phyloP scores from a whole-genome alignment of 805 yeast genomes.

The Wickerhamomyces ciferrii region DNA sequence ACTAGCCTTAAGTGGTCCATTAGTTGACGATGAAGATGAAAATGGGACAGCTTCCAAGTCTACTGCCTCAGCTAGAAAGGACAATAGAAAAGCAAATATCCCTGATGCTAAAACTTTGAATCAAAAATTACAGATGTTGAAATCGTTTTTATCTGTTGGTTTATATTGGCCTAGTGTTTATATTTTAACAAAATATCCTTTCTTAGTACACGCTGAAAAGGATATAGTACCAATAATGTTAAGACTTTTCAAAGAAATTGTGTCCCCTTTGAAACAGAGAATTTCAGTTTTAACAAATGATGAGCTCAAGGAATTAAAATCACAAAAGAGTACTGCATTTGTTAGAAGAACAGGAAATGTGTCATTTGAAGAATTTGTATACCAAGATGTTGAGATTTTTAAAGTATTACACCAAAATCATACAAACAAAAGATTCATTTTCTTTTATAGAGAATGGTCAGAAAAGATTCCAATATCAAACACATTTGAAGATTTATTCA shows the following conservation, averaged over 20 bases:
- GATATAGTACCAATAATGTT: conserved; percentile 42
- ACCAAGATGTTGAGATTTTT: conserved; percentile 22
- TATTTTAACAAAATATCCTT: conserved; percentile 58
- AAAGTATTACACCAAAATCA: conserved; percentile 21
- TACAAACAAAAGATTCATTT: conserved; percentile 16
- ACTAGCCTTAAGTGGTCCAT: conserved; percentile 82
- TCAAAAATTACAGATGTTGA: conserved; percentile 42
- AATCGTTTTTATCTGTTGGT: conserved; percentile 52
- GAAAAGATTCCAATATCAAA: conserved; percentile 31
- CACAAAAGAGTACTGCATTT: conserved; percentile 19
- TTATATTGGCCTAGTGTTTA: conserved; percentile 56
- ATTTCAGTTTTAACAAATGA: conserved; percentile 14
- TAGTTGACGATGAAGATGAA: conserved; percentile 66
- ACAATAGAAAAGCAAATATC: not conserved
- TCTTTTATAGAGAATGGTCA: conserved; percentile 49
- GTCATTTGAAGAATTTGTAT: conserved; percentile 21
- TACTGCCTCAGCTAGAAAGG: conserved; percentile 2
- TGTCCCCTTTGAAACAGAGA: conserved; percentile 41
- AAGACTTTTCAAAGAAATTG: conserved; percentile 40
- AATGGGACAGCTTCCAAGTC: conserved; percentile 26
- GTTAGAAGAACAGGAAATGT: conserved; percentile 19
- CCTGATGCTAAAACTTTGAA: conserved; percentile 16
- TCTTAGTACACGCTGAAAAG: conserved; percentile 47
- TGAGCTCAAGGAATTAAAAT: conserved; percentile 15
- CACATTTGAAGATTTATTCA: conserved; percentile 38